Evolutionary conservation across 768 basidiomycete genomes (phyloP).

Genomic region (Sporobolomyces phaffii): DNA sequence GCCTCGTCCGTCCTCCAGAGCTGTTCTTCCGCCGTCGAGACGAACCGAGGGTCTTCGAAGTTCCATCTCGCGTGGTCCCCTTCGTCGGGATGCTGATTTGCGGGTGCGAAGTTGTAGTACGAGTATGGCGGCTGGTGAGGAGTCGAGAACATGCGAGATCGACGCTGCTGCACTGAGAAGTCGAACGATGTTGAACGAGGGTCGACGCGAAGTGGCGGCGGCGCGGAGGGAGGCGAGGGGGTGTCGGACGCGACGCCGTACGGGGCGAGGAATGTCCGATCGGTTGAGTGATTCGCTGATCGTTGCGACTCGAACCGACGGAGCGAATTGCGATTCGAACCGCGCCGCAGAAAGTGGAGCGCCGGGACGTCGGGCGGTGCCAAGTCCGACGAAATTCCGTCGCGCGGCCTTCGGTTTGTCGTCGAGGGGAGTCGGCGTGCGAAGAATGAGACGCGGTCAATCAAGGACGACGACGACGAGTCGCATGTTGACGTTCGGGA

Average conservation of each 20-base stretch:
- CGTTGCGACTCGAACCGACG: not conserved
- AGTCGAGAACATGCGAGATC: not conserved
- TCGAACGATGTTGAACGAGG: not conserved
- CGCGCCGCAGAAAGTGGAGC: slow-evolving; percentile 9
- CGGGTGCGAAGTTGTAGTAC: slow-evolving; percentile 4
- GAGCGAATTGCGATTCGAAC: slow-evolving; percentile 7
- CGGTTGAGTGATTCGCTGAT: not conserved
- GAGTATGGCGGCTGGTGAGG: not conserved
- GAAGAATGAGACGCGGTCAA: too few species aligned
- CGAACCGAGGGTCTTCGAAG: slow-evolving; percentile 1
- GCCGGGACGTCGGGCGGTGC: not conserved
- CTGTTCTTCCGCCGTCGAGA: not conserved
- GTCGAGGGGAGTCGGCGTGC: too few species aligned
- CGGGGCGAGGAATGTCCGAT: not conserved
- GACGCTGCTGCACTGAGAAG: not conserved
- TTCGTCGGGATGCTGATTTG: not conserved
- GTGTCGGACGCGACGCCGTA: not conserved
- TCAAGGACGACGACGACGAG: too few species aligned
- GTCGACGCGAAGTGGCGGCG: not conserved
- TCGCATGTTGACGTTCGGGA: too few species aligned
- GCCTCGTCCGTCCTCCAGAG: slow-evolving; percentile 1
- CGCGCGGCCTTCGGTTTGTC: too few species aligned
- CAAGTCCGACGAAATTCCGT: too few species aligned
- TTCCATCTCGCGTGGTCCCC: slow-evolving; percentile 1
- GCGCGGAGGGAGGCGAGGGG: not conserved